A percentile compares a stretch with the other conserved stretches of the same genome.
Evolutionary conservation across 192 early-diverging fungal genomes (phyloP).

Genomic region (Podochytrium sp.): DNA sequence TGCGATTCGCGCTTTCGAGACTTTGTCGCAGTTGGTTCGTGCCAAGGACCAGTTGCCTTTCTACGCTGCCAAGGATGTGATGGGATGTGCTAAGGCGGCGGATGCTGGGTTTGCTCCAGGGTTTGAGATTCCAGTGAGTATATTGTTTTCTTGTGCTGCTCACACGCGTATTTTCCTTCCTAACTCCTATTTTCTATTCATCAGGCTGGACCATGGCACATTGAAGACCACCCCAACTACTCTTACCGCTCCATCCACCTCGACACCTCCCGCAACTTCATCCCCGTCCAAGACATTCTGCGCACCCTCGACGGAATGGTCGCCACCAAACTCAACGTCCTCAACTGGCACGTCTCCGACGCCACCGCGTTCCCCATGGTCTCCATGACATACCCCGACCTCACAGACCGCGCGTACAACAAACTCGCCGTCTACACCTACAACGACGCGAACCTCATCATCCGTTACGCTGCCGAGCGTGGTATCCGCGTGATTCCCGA

Average conservation of each 20-base stretch:
- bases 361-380: no score
- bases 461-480: no score
- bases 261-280: slow-evolving; percentile 43
- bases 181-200: not conserved
- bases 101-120: not conserved
- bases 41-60: not conserved
- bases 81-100: slow-evolving; percentile 26
- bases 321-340: no score
- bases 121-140: not conserved
- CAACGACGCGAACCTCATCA: no score
- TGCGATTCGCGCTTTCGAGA: slow-evolving; percentile 72
- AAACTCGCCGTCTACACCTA: no score
- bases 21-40: slow-evolving; percentile 68
- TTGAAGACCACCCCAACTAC: slow-evolving; percentile 8
- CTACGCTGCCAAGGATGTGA: slow-evolving; percentile 61
- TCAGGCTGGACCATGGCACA: not conserved
- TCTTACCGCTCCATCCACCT: slow-evolving; percentile 33
- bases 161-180: no score
- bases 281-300: slow-evolving; percentile 31
- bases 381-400: no score
- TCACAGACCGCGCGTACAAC: no score
- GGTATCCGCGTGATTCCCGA: no score
- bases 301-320: no score
- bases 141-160: not conserved
- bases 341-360: no score